Evolutionary conservation across 208 protist species (phyloP), one percentile per base, ranked within the genome.

Genomic region (Crithidia brevicula): DNA sequence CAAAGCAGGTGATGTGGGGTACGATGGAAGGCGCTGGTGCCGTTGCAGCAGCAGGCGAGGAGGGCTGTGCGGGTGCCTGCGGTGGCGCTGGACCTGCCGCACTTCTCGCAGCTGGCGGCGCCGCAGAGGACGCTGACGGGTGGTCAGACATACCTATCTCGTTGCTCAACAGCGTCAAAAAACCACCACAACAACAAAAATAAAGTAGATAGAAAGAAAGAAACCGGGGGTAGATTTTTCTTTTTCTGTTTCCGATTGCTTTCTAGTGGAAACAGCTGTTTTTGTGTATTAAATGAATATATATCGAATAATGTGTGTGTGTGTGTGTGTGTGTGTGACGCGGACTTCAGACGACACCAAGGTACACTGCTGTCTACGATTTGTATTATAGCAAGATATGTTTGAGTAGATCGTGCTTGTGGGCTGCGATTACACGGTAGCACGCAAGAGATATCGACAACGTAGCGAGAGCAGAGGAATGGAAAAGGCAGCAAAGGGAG

Each of bases 1-100:
- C 79, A 62, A 95, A 95, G 66, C 81, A 95, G 27, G 79, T 61
- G 5, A 77, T 67, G 58, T 64, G 46, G 6, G 64, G 38, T 0
- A 52, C 25, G 0, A 52, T 50, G 13, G 45, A 18, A 10, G 45
- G 28, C 15, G 59, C 45, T 13, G 59, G 8, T 20, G 58, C 30
- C 31, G 58, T 27, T 40, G 42, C 40, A 25, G 42, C 22, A 2
- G 38, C 4, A 3, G 56, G 8, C 4, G 45, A 9, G 3, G 58
- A 36, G 13, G 56, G 16, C 3, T 49, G 38, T n/a, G 36, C 36
- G 8, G 36, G 36, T 40, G 36, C 36, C 10, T 40, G 36, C 8
- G 36, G 15, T 7, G 36, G 15, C 36, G 36, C 36, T 40, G 36
- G 36, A 7, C 15, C 36, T 7, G 36, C 36, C 36, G 36, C 15